Evolutionary conservation across 192 early-diverging fungal species (phyloP), one percentile per base, ranked within the genome.

Genomic region (Coemansia reversa): DNA sequence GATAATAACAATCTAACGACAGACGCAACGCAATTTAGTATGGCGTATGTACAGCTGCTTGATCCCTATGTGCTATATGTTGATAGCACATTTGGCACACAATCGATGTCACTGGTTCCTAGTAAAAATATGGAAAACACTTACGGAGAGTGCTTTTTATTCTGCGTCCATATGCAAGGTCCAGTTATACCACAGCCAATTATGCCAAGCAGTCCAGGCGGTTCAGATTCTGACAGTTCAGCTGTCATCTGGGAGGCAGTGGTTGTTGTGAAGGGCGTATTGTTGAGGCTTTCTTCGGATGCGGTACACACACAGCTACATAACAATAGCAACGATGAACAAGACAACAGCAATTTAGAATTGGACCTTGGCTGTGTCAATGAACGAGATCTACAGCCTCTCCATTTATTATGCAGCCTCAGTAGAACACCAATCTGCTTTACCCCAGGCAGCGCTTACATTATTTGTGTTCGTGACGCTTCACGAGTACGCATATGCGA

Each of bases 61-160:
- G 52, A 33, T 14, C 69, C 75, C 6, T 30, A 29, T 20, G 18
- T 63, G 5, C 0, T 76, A 9, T 11, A 61, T 18, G 62, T 52
- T 3, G 75, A 76, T 18, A 42, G 23, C 2, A 57, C 45, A 19
- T 76, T 76, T 72, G 75, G 75, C 42, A 57, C 61, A 1, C 52
- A 51, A 42, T 42, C 53, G 14, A 2, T 6, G 14, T 14, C 6
- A 35, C 27, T 48, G 18, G 7, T 22, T 23, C 16, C 28, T 4
- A 25, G 22, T n/a, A 51, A 25, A 23, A 11, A 14, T 24, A 29
- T 25, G 3, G 23, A 60, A 1, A 39, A 1, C 35, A 39, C 35
- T 12, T 2, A 11, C 35, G 12, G 35, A 7, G 49, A 51, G n/a
- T 67, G 65, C 32, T 67, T 67, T 55, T 42, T 68, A 33, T 47